A percentile compares a stretch with the other conserved stretches of the same genome.
phyloP scores from a whole-genome alignment of 495 filamentous ascomycete genomes.

The Astrothelium macrocarpum region DNA sequence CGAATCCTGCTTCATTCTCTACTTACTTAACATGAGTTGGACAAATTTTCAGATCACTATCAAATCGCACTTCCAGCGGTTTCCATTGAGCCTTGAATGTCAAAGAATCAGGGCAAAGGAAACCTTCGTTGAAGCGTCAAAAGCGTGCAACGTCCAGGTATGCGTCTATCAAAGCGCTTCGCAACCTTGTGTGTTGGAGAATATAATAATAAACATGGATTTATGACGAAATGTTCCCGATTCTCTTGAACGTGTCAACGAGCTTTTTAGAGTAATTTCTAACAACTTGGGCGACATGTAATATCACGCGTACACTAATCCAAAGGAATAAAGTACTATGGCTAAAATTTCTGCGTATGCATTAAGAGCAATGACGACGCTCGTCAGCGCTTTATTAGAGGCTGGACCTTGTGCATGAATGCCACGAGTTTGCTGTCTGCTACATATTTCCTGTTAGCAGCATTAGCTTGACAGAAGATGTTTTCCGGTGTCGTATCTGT shows the following conservation, averaged over 20 bases:
- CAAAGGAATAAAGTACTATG: constrained; percentile 34
- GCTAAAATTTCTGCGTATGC: constrained; percentile 30
- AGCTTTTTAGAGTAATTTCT: constrained; percentile 31
- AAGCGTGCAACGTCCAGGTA: constrained; percentile 37
- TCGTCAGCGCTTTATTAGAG: not conserved
- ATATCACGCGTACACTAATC: constrained; percentile 35
- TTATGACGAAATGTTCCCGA: not conserved
- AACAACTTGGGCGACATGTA: constrained; percentile 30
- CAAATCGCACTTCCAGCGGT: constrained; percentile 23
- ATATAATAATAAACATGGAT: constrained; percentile 24
- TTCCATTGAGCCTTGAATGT: constrained; percentile 20
- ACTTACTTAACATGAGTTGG: constrained; percentile 24
- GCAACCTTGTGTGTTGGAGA: constrained; percentile 28
- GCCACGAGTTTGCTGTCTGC: constrained; percentile 16
- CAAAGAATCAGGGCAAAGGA: not conserved
- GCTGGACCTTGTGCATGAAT: constrained; percentile 8
- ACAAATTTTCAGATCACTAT: constrained; percentile 21
- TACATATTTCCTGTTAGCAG: constrained; percentile 24
- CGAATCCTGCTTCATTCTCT: constrained; percentile 23
- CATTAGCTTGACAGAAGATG: constrained; percentile 29
- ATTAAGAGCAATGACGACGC: constrained; percentile 21
- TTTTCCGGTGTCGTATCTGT: constrained; percentile 21
- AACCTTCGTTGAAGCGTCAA: too few relatives aligned
- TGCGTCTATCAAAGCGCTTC: constrained; percentile 26
- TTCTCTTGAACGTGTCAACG: not conserved